Base-by-base conservation (phyloP, 2,329 filamentous ascomycete genomes). In the Bisporella sp. region DNA sequence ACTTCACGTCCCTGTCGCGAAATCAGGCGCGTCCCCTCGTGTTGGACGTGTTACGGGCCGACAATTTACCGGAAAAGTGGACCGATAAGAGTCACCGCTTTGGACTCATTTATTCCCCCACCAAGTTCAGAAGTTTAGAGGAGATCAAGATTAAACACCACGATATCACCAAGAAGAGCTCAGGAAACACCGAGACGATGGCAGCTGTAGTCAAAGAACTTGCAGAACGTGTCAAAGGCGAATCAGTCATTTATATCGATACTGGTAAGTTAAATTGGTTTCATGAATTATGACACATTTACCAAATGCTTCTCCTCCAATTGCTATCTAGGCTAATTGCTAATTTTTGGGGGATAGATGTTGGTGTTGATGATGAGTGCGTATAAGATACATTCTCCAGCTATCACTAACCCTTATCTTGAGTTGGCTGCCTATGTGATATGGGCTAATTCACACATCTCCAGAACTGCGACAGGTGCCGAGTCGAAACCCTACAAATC, bases 401-500 rank as follows among this genome's bases (percentile, higher is more conserved):
- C 21, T 37, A 8, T 37, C 35, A n/a, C 35, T 37, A 4, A n/a
- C 2, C n/a, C 35, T 21, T 9, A 37, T 37, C 35, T 37, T 37
- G 35, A 37, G 8, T 21, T 21, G 21, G 21, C 21, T 21, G 21
- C 21, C 21, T 21, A 21, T 21, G 21, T 21, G 21, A 21, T 21
- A 21, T 21, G 21, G 21, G 21, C 21, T 21, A 21, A 21, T 21
- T 21, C 21, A 21, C 21, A 21, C 35, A 37, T 37, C 35, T 9
- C 8, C 35, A 37, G 35, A n/a, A 37, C 35, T 53, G 79, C 82
- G 57, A 74, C 79, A 59, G 89, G 89, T 64, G 78, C 83, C 57
- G 80, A 91, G 68, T 71, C 76, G 54, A 78, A 82, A 59, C 89
- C 90, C 45, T 95, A 84, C 80, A 92, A 95, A 75, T 82, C 85